Conservation (phyloP, 1,139 yeast genomes). For the Dujonia santamariae region DNA sequence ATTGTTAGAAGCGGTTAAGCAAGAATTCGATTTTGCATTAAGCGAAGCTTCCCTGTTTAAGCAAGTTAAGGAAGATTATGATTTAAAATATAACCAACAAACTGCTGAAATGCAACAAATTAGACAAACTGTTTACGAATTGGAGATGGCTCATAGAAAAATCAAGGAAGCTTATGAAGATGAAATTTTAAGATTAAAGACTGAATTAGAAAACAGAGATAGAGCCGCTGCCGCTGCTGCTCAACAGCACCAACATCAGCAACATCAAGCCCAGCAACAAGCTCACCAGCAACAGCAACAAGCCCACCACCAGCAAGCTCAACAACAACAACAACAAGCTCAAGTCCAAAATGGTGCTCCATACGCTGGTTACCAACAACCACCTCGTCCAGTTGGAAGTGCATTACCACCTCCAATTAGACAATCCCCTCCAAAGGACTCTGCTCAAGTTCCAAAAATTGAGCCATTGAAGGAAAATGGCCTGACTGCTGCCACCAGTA, state of each 20-base stretch:
- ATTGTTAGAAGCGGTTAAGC: constrained; percentile 86
- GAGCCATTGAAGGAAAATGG: constrained; percentile 11
- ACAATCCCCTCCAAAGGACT: constrained; percentile 15
- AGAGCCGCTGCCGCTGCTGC: constrained; percentile 33
- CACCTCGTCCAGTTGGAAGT: constrained; percentile 6
- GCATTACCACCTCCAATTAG: constrained; percentile 18
- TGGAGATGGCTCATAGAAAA: constrained; percentile 91
- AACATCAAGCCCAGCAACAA: constrained; percentile 16
- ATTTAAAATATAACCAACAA: constrained; percentile 86
- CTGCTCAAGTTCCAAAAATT: constrained; percentile 13
- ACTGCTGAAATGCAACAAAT: constrained; percentile 93
- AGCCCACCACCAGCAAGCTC: constrained; percentile 15
- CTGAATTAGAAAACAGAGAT: constrained; percentile 78
- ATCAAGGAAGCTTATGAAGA: constrained; percentile 96
- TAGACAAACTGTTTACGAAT: constrained; percentile 88
- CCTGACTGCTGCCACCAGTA: constrained; percentile 6
- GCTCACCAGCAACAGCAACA: constrained; percentile 14
- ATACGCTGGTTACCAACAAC: constrained; percentile 1
- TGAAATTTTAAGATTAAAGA: constrained; percentile 80
- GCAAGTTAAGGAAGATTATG: constrained; percentile 92
- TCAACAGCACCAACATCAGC: constrained; percentile 22
- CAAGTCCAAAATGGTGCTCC: constrained; percentile 13
- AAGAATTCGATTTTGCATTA: constrained; percentile 83
- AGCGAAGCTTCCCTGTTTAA: constrained; percentile 86
- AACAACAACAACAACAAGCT: constrained; percentile 15